These are phyloP conservation scores for Clonostachys chloroleuca DNA, from an alignment of 2,329 filamentous ascomycete species.

Conservation along the genomic window DNA sequence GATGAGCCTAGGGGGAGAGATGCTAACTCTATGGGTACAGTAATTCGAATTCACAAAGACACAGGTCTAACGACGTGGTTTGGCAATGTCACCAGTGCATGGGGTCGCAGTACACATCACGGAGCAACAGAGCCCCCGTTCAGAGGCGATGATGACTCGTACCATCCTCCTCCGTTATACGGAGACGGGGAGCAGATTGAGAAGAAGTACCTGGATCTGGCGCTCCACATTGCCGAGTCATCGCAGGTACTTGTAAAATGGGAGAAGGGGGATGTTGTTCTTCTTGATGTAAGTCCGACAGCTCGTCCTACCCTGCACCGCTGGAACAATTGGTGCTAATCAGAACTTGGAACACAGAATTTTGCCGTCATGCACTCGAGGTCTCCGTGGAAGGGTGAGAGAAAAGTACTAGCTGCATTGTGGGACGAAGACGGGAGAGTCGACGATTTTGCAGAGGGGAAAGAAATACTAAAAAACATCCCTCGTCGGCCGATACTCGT, in stretches of 20 bases:
- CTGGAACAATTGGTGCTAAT: background rate
- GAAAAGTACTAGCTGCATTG: slow-evolving; percentile 21
- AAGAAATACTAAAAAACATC: too few species aligned
- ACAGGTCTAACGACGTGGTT: slow-evolving; percentile 20
- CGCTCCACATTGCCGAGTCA: slow-evolving; percentile 16
- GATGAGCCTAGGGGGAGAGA: too few species aligned
- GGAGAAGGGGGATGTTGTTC: slow-evolving; percentile 19
- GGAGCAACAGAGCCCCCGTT: slow-evolving; percentile 22
- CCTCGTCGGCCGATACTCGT: too few species aligned
- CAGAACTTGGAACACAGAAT: slow-evolving; percentile 12
- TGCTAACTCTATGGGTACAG: slow-evolving; percentile 8
- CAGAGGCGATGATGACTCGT: slow-evolving; percentile 21
- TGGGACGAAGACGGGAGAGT: slow-evolving; percentile 19
- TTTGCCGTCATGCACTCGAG: slow-evolving; percentile 25
- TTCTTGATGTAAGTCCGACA: slow-evolving; percentile 17
- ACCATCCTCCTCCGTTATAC: slow-evolving; percentile 22
- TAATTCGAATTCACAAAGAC: slow-evolving; percentile 17
- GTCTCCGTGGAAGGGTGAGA: slow-evolving; percentile 18
- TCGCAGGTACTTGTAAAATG: slow-evolving; percentile 16
- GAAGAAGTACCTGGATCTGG: slow-evolving; percentile 17
- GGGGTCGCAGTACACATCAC: slow-evolving; percentile 22
- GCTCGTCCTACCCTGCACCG: background rate
- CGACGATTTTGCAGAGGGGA: slow-evolving; percentile 14
- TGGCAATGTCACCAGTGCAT: slow-evolving; percentile 26
- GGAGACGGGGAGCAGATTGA: slow-evolving; percentile 20